Conservation (phyloP, 495 filamentous ascomycete species). For the Aspergillus leporis region DNA sequence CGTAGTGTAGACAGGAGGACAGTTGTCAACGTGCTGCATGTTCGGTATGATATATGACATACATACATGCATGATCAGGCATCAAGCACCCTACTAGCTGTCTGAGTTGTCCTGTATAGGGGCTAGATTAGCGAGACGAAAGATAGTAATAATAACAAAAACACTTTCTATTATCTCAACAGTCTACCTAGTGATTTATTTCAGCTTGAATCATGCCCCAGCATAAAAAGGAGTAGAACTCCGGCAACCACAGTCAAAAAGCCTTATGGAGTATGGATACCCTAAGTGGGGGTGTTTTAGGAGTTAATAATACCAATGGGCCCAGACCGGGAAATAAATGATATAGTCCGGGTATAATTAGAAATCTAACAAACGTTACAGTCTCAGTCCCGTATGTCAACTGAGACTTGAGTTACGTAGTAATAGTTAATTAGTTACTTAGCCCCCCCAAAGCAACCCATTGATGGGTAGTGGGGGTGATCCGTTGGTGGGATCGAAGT, state of each 20-base stretch:
- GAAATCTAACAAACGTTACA: background rate
- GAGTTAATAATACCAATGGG: background rate
- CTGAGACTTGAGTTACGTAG: too few species aligned
- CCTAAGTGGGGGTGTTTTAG: background rate
- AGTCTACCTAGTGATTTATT: too few species aligned
- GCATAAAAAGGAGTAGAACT: too few species aligned
- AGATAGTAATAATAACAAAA: background rate
- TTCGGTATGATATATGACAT: background rate
- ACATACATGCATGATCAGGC: conserved; percentile 6
- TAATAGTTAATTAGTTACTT: too few species aligned
- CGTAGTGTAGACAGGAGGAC: background rate
- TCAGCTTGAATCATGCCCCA: too few species aligned
- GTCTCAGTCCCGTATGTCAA: too few species aligned
- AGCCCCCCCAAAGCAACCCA: background rate
- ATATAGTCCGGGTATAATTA: background rate
- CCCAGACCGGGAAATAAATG: background rate
- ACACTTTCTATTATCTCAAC: background rate
- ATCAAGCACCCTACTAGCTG: background rate
- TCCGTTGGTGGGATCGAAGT: background rate
- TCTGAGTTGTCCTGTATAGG: background rate
- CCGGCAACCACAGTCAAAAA: background rate
- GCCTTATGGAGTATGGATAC: background rate
- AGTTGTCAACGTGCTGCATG: background rate
- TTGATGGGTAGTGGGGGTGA: background rate
- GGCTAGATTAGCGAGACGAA: background rate